Evolutionary conservation across 805 yeast genomes (phyloP), one percentile per base, ranked within the genome.

Genomic region (Metschnikowia gelsemii): DNA sequence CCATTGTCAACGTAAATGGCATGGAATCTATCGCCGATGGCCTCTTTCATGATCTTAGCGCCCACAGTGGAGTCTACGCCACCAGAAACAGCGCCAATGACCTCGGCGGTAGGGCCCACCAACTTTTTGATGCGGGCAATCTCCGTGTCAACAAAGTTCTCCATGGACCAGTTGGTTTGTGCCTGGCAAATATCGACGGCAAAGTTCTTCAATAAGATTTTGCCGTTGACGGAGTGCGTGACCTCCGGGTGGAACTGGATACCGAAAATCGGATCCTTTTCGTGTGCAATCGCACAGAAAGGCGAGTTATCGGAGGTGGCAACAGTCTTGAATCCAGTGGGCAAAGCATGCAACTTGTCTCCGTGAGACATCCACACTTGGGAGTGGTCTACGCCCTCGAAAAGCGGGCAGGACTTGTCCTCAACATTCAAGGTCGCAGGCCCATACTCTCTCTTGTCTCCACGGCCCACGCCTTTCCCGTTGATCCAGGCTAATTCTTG

Each of bases 291-390:
- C 63, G 95, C 98, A 57, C 96, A 95, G 70, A 61, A 93, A 44
- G 98, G 99, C 31, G 98, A 93, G 78, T 93, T 93, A 55, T 77
- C 87, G 42, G 96, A 84, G 31, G 88, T 81, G 41, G 97, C 99
- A 47, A 90, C 88, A 46, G 85, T 79, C 64, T 83, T 80, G 78
- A 80, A 93, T 28, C 95, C 96, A 32, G 78, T 76, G 57, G 99
- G 99, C 55, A 93, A 77, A 40, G 91, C 86, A 57, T 81, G 82
- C 59, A 93, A 77, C 75, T 93, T 93, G 72, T 93, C 99, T 61
- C 96, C 96, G 68, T 93, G 99, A 35, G 98, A 90, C 99, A 93
- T 93, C 99, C 99, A 93, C 49, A 93, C 97, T 64, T 84, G 90
- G 45, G 95, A 88, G 72, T 93, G 84, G 67, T 89, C 95, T 56